Evolutionary conservation across 331 rosid genomes (phyloP), one percentile per base, ranked within the genome.

Genomic region (Stylosanthes scabra): DNA sequence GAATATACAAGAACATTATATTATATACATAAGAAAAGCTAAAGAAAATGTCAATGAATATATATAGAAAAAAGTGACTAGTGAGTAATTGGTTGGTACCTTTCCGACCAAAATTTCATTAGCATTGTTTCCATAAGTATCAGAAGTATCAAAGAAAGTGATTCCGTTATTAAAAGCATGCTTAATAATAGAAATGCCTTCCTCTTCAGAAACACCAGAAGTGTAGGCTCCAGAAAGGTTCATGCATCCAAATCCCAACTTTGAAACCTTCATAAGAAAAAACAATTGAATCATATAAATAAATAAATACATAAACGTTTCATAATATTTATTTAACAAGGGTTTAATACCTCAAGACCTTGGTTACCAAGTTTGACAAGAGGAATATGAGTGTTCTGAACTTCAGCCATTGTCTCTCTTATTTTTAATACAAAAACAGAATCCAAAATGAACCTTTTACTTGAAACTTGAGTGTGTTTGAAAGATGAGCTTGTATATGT

Each of bases 71-170:
- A 20, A 20, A 20, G 1, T n/a, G n/a, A n/a, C n/a, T n/a, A 20
- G 25, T 20, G 25, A 20, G 6, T 34, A 34, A 34, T 34, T 34
- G 25, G 25, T 46, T 46, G n/a, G 11, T 78, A 83, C 87, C 86
- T 87, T 87, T 59, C 91, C 91, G 20, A 87, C 51, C 78, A 87
- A 57, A 72, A 84, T 59, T 71, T 87, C 91, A 9, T 87, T 87
- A 5, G 86, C 68, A 59, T 46, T 72, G 14, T 78, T 59, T 61
- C 91, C 91, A 77, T 84, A 87, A 7, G 69, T 9, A 31, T 87
- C 87, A 2, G 91, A 71, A 1, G 87, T 80, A 77, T 87, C 87
- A 40, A 82, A 87, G 70, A 84, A 84, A 27, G 88, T 84, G 59
- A 87, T 82, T 59, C 91, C 88, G 34, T 66, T 70, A 49, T 37